phyloP scores from a whole-genome alignment of 257 asterid species.

The Solanum rostratum region DNA sequence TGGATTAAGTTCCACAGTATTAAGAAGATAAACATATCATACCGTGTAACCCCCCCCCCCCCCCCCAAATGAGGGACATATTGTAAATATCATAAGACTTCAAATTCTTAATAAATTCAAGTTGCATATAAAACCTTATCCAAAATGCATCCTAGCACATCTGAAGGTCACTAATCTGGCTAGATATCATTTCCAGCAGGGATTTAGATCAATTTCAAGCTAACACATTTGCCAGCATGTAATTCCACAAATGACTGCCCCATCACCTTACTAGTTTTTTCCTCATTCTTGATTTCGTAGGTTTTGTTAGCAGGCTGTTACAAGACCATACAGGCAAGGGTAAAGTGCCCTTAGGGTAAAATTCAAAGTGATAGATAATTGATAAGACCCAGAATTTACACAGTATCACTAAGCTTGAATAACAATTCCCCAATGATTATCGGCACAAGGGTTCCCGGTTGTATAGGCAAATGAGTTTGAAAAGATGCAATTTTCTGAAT shows the following conservation, averaged over 20 bases:
- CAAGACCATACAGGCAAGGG: background rate
- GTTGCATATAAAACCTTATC: background rate
- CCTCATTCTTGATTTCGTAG: background rate
- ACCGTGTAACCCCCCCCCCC: no score
- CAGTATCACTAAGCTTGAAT: background rate
- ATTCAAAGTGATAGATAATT: background rate
- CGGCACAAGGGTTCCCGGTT: background rate
- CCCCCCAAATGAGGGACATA: background rate
- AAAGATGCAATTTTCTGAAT: background rate
- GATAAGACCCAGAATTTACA: background rate
- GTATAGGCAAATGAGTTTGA: background rate
- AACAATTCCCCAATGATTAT: background rate
- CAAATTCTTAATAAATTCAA: background rate
- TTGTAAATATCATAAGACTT: background rate
- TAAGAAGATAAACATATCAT: background rate
- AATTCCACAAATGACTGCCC: background rate
- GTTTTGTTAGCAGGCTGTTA: background rate
- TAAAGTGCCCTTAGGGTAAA: background rate
- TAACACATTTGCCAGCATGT: background rate
- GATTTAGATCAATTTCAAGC: background rate
- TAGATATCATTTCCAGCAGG: background rate
- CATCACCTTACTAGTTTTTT: background rate
- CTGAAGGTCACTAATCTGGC: background rate
- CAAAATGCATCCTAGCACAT: background rate
- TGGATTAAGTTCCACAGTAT: background rate